Conservation (phyloP, 129 eudicot species). For the Chrysanthemum makinoi region DNA sequence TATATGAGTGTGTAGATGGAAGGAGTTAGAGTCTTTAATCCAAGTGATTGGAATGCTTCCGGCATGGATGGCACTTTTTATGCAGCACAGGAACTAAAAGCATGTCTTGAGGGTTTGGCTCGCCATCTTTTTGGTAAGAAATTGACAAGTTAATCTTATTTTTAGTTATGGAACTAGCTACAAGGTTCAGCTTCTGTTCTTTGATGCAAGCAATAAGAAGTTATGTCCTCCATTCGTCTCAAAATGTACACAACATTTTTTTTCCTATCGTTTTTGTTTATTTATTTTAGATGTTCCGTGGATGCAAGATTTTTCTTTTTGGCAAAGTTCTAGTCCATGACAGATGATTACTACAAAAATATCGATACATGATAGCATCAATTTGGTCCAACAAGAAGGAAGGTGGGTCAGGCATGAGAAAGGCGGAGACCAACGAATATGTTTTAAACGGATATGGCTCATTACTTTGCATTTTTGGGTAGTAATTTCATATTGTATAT, state of each 20-base stretch:
- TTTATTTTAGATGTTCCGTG: no score
- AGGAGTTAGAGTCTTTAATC: slow-evolving; percentile 82
- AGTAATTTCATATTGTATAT: not conserved
- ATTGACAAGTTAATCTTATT: not conserved
- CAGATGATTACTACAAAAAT: not conserved
- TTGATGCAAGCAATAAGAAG: not conserved
- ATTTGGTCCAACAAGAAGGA: no score
- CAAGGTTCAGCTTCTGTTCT: not conserved
- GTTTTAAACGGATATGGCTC: no score
- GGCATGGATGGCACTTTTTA: slow-evolving; percentile 69
- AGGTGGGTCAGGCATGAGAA: no score
- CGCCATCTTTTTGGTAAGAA: slow-evolving; percentile 74
- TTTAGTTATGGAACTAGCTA: not conserved
- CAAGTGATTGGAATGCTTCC: slow-evolving; percentile 79
- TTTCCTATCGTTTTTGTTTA: no score
- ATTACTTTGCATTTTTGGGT: not conserved
- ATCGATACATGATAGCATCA: not conserved
- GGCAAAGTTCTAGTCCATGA: not conserved
- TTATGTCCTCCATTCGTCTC: no score
- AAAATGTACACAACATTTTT: no score
- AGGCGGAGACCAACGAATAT: no score
- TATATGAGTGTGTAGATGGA: slow-evolving; percentile 67
- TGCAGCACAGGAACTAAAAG: slow-evolving; percentile 81
- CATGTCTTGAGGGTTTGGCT: slow-evolving; percentile 93
- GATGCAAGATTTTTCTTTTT: not conserved